Conservation (phyloP, 2,329 filamentous ascomycete species). For the Beauveria varroae region DNA sequence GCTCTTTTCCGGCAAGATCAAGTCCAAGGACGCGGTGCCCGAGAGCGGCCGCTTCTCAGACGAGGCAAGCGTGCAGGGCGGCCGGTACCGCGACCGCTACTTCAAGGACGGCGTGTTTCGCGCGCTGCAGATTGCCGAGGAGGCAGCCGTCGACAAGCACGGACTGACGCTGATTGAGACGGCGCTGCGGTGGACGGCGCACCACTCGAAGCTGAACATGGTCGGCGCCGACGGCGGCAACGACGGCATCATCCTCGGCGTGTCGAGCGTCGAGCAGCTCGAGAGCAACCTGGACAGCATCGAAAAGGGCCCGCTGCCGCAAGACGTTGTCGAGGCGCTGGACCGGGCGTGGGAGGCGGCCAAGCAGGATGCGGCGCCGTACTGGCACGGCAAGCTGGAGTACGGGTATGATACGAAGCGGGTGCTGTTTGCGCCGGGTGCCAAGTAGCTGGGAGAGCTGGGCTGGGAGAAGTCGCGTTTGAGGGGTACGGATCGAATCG, state of each 20-base stretch:
- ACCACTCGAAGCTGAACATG: constrained; percentile 56
- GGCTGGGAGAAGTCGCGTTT: background rate
- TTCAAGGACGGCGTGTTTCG: constrained; percentile 59
- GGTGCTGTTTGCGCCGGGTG: constrained; percentile 45
- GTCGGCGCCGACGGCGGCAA: constrained; percentile 47
- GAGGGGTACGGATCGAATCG: background rate
- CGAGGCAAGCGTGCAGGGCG: constrained; percentile 40
- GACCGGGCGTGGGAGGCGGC: constrained; percentile 71
- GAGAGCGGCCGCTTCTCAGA: constrained; percentile 64
- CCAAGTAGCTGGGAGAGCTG: constrained; percentile 26
- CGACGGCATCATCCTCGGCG: constrained; percentile 54
- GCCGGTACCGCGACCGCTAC: constrained; percentile 59
- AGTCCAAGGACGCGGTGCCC: constrained; percentile 54
- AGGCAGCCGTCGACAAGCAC: constrained; percentile 60
- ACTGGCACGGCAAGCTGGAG: constrained; percentile 54
- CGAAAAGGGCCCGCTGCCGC: constrained; percentile 65
- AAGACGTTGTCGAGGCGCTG: constrained; percentile 65
- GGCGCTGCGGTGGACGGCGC: constrained; percentile 64
- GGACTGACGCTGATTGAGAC: constrained; percentile 63
- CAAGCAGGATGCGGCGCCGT: constrained; percentile 48
- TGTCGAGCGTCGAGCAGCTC: constrained; percentile 50
- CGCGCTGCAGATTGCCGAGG: constrained; percentile 63
- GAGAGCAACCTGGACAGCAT: constrained; percentile 49
- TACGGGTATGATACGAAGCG: constrained; percentile 60
- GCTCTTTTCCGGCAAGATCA: constrained; percentile 73